Percentiles rank a stretch among this genome's conserved stretches.
Conservation (phyloP, 192 early-diverging fungal species). For the Podila verticillata region DNA sequence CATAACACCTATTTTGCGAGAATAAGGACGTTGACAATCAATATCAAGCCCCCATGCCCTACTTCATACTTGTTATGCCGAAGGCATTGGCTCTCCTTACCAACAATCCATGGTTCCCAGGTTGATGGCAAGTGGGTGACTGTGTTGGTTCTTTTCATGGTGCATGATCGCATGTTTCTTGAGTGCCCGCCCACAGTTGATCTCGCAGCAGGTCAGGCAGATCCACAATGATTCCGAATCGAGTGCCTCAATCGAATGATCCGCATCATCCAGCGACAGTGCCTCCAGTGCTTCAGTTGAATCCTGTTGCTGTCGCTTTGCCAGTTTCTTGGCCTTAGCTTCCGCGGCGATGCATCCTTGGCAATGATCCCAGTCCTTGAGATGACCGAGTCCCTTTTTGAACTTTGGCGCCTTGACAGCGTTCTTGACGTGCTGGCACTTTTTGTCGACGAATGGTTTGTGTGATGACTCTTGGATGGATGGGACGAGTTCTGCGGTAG, state of each 20-base stretch:
- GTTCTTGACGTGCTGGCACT: constrained; percentile 36
- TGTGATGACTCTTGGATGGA: background rate
- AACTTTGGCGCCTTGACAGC: constrained; percentile 19
- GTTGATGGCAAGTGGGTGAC: constrained; percentile 42
- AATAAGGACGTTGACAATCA: background rate
- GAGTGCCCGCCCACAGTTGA: constrained; percentile 38
- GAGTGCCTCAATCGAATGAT: constrained; percentile 1
- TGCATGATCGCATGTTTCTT: constrained; percentile 32
- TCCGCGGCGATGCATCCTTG: constrained; percentile 19
- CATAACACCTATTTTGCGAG: constrained; percentile 39
- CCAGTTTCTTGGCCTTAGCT: constrained; percentile 31
- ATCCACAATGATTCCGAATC: constrained; percentile 25
- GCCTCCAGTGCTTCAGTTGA: background rate
- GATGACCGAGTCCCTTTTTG: constrained; percentile 2
- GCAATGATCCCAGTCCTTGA: constrained; percentile 46
- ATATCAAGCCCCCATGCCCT: too few species aligned
- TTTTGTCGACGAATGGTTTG: constrained; percentile 15
- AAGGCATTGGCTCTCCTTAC: constrained; percentile 3
- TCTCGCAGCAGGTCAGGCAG: constrained; percentile 41
- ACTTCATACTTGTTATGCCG: too few species aligned
- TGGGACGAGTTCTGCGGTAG: background rate
- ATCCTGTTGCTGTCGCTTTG: constrained; percentile 2
- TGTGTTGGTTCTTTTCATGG: constrained; percentile 16
- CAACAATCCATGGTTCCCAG: constrained; percentile 28
- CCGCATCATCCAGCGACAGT: background rate